Base-by-base conservation (phyloP, 106 monocot genomes). In the Dioscorea alata region DNA sequence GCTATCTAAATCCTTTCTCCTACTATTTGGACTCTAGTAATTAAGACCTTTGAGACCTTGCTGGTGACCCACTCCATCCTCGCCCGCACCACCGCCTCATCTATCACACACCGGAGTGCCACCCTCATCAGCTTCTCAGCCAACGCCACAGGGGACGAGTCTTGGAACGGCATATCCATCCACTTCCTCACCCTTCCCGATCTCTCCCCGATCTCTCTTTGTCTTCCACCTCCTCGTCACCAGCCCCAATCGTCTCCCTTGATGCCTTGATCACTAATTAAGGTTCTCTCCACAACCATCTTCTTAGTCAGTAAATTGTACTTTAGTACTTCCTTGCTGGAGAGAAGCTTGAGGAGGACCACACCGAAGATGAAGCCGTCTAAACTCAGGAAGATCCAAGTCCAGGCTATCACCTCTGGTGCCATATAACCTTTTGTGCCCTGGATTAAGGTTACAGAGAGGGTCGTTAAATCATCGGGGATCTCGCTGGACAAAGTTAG, bases 351-450 rank as follows among this genome's bases (percentile, higher is more conserved):
- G 50, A 94, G 81, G 2, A 94, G 66, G 65, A 94, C 85, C 13
- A 94, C 74, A 14, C 93, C 94, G 74, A 85, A 79, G 20, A 85
- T 83, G 71, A 57, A 94, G 42, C 88, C 83, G 80, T 94, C 94
- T 49, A 63, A 61, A 8, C 61, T 67, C 66, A 56, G 72, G 19
- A 52, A 59, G 16, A 60, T 48, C 31, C 1, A 10, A 0, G 60
- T 75, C 14, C 75, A 70, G 33, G 21, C 67, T 7, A 71, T 49
- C 12, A 90, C 64, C 68, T 94, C 94, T 51, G 94, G 94, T 17
- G 94, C 87, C 48, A 90, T 84, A 23, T 75, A 81, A 18, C 80
- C 80, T 33, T 42, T 67, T 19, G 66, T 67, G 1, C 71, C 71
- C 56, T 75, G 62, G 66, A 75, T 25, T 34, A 72, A 54, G 49